Percentiles rank a stretch among this genome's conserved stretches.
phyloP scores from a whole-genome alignment of 2,329 filamentous ascomycete genomes.

The Ophiocordyceps sinensis region DNA sequence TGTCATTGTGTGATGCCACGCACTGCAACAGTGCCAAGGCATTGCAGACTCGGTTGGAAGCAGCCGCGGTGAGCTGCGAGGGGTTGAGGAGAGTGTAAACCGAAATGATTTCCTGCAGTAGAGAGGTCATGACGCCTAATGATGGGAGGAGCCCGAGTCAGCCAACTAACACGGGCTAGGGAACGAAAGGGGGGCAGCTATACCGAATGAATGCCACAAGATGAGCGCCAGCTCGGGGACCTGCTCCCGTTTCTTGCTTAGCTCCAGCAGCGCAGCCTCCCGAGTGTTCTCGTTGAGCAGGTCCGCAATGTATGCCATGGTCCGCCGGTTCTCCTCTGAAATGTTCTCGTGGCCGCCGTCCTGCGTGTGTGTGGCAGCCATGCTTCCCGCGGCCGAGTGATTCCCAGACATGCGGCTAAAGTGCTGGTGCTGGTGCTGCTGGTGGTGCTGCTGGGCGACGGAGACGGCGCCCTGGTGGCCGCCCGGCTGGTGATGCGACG shows the following conservation, averaged over 20 bases:
- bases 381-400: constrained; percentile 34
- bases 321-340: constrained; percentile 81
- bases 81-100: constrained; percentile 95
- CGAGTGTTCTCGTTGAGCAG: constrained; percentile 75
- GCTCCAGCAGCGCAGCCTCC: constrained; percentile 81
- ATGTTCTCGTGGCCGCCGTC: constrained; percentile 50
- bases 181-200: constrained; percentile 12
- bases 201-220: constrained; percentile 97
- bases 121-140: constrained; percentile 88
- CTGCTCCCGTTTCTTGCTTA: constrained; percentile 98
- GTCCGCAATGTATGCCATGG: constrained; percentile 87
- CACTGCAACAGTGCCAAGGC: constrained; percentile 91
- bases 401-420: constrained; percentile 61
- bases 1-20: constrained; percentile 95
- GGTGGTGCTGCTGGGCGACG: constrained; percentile 33
- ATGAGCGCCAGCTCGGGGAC: constrained; percentile 93
- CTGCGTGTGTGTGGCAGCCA: constrained; percentile 34
- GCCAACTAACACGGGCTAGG: background rate
- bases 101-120: constrained; percentile 96
- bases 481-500: constrained; percentile 42
- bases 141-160: background rate
- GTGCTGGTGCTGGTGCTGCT: constrained; percentile 37
- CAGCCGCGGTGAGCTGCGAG: constrained; percentile 92
- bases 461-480: constrained; percentile 41
- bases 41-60: constrained; percentile 94